Evolutionary conservation across 805 yeast species (phyloP), one percentile per base, ranked within the genome.

Genomic region (Candida schatavii): DNA sequence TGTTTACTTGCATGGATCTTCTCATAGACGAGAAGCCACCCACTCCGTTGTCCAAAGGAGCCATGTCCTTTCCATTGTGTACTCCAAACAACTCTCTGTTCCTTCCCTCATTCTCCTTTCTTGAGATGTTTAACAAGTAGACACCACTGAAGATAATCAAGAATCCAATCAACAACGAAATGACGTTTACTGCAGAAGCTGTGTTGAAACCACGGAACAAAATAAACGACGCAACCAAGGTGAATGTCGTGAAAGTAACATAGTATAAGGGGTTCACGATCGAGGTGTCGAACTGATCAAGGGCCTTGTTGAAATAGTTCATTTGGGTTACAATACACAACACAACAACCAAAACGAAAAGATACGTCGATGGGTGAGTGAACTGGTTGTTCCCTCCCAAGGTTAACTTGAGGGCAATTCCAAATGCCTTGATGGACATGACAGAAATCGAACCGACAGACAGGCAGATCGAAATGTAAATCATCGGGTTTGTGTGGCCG

Each of bases 271-370:
- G 96, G 62, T 88, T 88, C 42, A 88, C 96, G 51, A 88, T 86
- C 0, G 95, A 85, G 4, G 96, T 88, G 60, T 89, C 96, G 55
- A 88, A 88, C 62, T 87, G 96, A 53, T 90, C 96, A 56, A 88
- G 73, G 0, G 96, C 96, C 69, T 87, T 89, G 74, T 88, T 88
- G 72, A 88, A 87, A 61, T 86, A 88, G 68, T 87, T 88, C 96
- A 88, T 88, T 64, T 88, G 97, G 4, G 95, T 87, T 54, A 85
- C 55, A 51, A 88, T 89, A 64, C 96, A 88, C 32, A 84, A 75
- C 6, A 72, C 85, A 43, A 88, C 96, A 19, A 87, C 89, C 23
- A 77, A 50, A 27, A 87, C 76, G 72, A 88, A 88, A 43, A 89
- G 70, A 56, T 89, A 88, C 0, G 97, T 88, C 27, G 93, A 83